Conservation (phyloP, 768 basidiomycete genomes). For the Termitomyces sp. region DNA sequence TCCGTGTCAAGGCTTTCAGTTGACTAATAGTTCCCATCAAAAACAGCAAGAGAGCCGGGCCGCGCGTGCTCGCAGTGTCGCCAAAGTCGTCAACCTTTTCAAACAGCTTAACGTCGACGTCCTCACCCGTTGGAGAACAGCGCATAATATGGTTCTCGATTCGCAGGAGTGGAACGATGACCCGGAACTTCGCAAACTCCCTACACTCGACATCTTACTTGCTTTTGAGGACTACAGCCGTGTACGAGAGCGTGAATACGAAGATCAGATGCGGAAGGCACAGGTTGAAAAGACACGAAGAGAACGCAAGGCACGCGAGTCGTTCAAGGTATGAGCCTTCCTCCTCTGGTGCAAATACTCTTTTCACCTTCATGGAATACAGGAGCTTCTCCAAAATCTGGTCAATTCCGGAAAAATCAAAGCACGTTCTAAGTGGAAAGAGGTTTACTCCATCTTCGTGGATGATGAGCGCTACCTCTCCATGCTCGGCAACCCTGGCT, state of each 20-base stretch:
- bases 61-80: constrained; percentile 73
- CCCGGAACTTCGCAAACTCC: constrained; percentile 74
- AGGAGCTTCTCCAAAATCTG: constrained; percentile 76
- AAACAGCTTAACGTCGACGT: constrained; percentile 89
- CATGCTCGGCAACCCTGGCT: constrained; percentile 91
- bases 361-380: constrained; percentile 1
- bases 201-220: constrained; percentile 87
- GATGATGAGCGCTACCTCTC: constrained; percentile 81
- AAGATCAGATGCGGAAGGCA: constrained; percentile 76
- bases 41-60: constrained; percentile 77
- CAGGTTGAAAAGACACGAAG: constrained; percentile 82
- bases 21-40: neutral
- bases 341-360: neutral
- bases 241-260: constrained; percentile 87
- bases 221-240: constrained; percentile 95
- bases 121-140: constrained; percentile 89
- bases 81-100: constrained; percentile 82
- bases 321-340: constrained; percentile 65
- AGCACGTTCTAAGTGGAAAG: constrained; percentile 89
- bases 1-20: neutral
- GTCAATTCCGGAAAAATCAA: constrained; percentile 64
- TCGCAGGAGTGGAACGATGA: constrained; percentile 82
- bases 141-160: constrained; percentile 71
- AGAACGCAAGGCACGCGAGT: constrained; percentile 90
- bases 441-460: constrained; percentile 74